A percentile compares a stretch with the other conserved stretches of the same genome.
Conservation (phyloP, 495 filamentous ascomycete genomes). For the Aspergillus hancockii region DNA sequence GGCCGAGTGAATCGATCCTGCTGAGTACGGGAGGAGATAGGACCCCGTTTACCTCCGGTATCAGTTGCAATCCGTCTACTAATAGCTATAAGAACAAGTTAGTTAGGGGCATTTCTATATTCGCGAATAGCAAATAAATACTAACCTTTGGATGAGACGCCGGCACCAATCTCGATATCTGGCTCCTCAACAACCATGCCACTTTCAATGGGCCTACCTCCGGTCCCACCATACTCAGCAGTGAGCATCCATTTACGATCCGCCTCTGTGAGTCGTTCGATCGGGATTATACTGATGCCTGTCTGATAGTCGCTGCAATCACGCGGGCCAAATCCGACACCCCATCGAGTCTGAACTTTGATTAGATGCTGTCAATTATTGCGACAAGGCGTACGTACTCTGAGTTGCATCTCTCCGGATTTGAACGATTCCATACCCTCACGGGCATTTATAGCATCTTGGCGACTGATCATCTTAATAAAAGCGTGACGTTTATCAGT, state of each 20-base stretch:
- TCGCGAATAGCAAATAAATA: slow-evolving; percentile 5
- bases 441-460: slow-evolving; percentile 80
- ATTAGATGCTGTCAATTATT: slow-evolving; percentile 21
- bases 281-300: slow-evolving; percentile 90
- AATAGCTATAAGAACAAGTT: slow-evolving; percentile 56
- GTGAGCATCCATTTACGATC: slow-evolving; percentile 97
- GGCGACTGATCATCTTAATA: slow-evolving; percentile 93
- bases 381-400: slow-evolving; percentile 57
- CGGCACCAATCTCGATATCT: slow-evolving; percentile 96
- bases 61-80: slow-evolving; percentile 80
- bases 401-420: slow-evolving; percentile 68
- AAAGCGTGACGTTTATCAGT: slow-evolving; percentile 97
- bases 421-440: slow-evolving; percentile 86
- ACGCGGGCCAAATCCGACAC: slow-evolving; percentile 94
- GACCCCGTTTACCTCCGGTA: slow-evolving; percentile 70
- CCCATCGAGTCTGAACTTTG: slow-evolving; percentile 80
- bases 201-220: slow-evolving; percentile 73
- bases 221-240: slow-evolving; percentile 90
- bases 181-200: slow-evolving; percentile 95
- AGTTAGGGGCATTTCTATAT: neutral
- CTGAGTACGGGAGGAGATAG: slow-evolving; percentile 64
- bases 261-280: slow-evolving; percentile 88
- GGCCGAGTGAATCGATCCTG: slow-evolving; percentile 45
- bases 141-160: slow-evolving; percentile 86
- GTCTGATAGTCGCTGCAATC: slow-evolving; percentile 96